Conservation (phyloP, 495 filamentous ascomycete genomes). For the Penicillium pancosmium region DNA sequence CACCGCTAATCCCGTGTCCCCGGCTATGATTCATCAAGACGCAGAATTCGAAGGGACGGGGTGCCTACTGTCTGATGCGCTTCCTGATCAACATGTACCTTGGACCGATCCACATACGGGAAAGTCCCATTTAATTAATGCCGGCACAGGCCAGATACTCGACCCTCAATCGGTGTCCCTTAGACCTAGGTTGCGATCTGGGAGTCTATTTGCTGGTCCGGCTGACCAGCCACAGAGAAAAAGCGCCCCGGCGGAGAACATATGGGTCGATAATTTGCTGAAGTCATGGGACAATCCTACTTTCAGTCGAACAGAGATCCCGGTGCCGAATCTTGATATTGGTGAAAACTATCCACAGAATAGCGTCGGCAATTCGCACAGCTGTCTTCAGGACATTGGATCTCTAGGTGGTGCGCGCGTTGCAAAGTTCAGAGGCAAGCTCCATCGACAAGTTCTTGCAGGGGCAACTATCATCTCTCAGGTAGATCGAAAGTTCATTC, state of each 20-base stretch:
- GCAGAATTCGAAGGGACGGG: not conserved
- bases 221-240: slow-evolving; percentile 21
- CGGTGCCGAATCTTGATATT: slow-evolving; percentile 43
- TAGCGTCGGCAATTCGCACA: not conserved
- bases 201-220: not conserved
- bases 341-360: slow-evolving; percentile 5
- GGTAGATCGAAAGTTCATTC: slow-evolving; percentile 88
- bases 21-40: not conserved
- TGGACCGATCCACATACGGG: slow-evolving; percentile 75
- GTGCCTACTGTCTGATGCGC: not conserved
- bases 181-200: not conserved
- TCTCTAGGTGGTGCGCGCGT: slow-evolving; percentile 21
- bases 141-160: slow-evolving; percentile 61
- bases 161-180: slow-evolving; percentile 4
- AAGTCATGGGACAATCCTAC: slow-evolving; percentile 64
- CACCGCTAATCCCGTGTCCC: not conserved
- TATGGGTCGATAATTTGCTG: slow-evolving; percentile 44
- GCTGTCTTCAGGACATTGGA: slow-evolving; percentile 16
- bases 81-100: slow-evolving; percentile 43
- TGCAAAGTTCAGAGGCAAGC: slow-evolving; percentile 49
- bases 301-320: slow-evolving; percentile 56
- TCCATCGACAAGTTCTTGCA: slow-evolving; percentile 68
- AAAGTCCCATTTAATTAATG: slow-evolving; percentile 57
- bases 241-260: slow-evolving; percentile 9
- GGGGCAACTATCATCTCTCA: slow-evolving; percentile 72